phyloP scores from a whole-genome alignment of 2,329 filamentous ascomycete species.

The Arthrobotrys megalospora region DNA sequence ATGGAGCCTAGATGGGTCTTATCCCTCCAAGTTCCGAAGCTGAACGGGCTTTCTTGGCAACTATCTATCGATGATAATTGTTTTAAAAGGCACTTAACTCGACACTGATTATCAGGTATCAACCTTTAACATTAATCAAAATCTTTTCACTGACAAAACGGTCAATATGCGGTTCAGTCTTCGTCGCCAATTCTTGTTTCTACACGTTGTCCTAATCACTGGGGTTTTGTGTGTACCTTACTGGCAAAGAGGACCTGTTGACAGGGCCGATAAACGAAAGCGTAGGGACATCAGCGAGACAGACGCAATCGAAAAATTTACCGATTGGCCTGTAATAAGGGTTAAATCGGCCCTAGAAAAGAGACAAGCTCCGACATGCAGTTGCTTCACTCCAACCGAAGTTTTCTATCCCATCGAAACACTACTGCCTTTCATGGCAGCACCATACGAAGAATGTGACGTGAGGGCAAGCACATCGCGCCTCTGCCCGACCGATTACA shows the following conservation, averaged over 20 bases:
- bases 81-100: neutral
- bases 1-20: neutral
- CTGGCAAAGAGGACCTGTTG: too few relatives aligned
- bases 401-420: constrained; percentile 2
- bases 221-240: too few relatives aligned
- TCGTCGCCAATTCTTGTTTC: too few relatives aligned
- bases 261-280: neutral
- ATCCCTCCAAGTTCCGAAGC: neutral
- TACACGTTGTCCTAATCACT: too few relatives aligned
- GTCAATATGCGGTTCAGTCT: too few relatives aligned
- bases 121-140: neutral
- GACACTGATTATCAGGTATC: neutral
- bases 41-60: neutral
- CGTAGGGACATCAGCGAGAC: neutral
- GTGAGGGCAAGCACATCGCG: neutral
- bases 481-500: constrained; percentile 21
- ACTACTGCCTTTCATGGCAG: constrained; percentile 20
- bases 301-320: neutral
- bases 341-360: neutral
- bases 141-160: neutral
- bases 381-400: neutral
- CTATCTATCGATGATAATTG: neutral
- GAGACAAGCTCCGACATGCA: constrained; percentile 9
- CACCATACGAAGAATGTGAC: constrained; percentile 19
- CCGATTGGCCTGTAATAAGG: neutral